Base-by-base conservation (phyloP, 2,329 filamentous ascomycete genomes). In the Eutypella sp. region DNA sequence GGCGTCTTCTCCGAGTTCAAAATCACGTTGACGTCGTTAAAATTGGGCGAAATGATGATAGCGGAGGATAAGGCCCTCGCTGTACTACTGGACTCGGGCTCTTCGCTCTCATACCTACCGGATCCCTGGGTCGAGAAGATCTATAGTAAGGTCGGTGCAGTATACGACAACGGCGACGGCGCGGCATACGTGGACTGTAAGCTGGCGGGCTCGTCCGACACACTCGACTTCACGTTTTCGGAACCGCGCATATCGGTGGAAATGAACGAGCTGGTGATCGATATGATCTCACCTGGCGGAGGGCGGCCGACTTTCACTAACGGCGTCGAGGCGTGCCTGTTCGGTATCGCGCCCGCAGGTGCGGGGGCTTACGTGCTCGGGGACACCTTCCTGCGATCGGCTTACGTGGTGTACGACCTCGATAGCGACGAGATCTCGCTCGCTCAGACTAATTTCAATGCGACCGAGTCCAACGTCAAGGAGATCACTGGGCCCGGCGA, bases 361-460 rank as follows among this genome's bases (percentile, higher is more conserved):
- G 53, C 63, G 1, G 70, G 74, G 24, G 75, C 76, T n/a, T 74
- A 76, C 37, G 78, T 88, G 2, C 68, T 90, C 23, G 86, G 86
- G 15, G 86, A 89, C 59, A 87, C 85, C 0, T 90, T 90, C 62
- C 69, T 90, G 45, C 74, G 86, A 40, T 85, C 82, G 29, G 85
- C 85, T 0, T 90, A 90, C 55, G 76, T 88, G 13, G 85, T 90
- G 10, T 89, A 87, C 60, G 85, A 89, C 60, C 70, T 89, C 19
- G 78, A 73, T 23, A 87, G 86, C 62, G 82, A 88, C 60, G 73
- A 85, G 65, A 82, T 89, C 53, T 84, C 81, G 2, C 66, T 89
- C 25, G 86, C 84, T 2, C 80, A 85, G 62, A 84, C 84, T 16
- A 76, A 73, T 42, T 83, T 81, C 63, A 79, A 85, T 58, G 68